Base-by-base conservation (phyloP, 345 rosid genomes). In the Eucalyptus albens region DNA sequence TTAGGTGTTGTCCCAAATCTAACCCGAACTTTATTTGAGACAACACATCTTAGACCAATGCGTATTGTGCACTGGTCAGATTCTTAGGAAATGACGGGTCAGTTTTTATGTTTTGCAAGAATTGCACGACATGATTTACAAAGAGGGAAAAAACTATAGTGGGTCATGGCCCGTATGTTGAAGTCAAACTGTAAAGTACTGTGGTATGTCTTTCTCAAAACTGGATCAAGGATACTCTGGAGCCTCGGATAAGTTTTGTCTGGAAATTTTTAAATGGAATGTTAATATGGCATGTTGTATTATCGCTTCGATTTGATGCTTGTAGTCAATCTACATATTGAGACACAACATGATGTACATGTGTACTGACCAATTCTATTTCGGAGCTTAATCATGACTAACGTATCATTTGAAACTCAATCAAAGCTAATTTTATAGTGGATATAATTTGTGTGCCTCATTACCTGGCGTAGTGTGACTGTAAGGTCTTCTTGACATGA, bases 341-440 rank as follows among this genome's bases (percentile, higher is more conserved):
- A 67, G 40, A 31, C 77, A 3, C 5, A 3, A 67, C 77, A n/a
- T 67, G 40, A 67, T n/a, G 22, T n/a, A n/a, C 40, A n/a, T 15
- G 40, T 31, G 40, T 14, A n/a, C 19, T 9, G 4, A 67, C 40
- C 21, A 16, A 67, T 67, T 67, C 17, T 67, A 31, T 31, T 67
- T 67, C 2, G 3, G 37, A 4, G 22, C 11, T 67, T 67, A 67
- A 67, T 67, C 12, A 0, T 0, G 0, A 19, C 2, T n/a, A 67
- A 15, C 0, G 0, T 8, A 2, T 67, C 5, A 3, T 67, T 67
- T 3, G 4, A 16, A 37, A 31, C 21, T 4, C 3, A 9, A 31
- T 4, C 2, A 67, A 2, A 31, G 12, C 40, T 37, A 37, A 37
- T 37, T 37, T 37, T 0, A 67, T 67, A 31, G 24, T 0, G 1